These are phyloP conservation scores for Lactarius vividus DNA, from an alignment of 768 basidiomycete species.

Conservation along the genomic window DNA sequence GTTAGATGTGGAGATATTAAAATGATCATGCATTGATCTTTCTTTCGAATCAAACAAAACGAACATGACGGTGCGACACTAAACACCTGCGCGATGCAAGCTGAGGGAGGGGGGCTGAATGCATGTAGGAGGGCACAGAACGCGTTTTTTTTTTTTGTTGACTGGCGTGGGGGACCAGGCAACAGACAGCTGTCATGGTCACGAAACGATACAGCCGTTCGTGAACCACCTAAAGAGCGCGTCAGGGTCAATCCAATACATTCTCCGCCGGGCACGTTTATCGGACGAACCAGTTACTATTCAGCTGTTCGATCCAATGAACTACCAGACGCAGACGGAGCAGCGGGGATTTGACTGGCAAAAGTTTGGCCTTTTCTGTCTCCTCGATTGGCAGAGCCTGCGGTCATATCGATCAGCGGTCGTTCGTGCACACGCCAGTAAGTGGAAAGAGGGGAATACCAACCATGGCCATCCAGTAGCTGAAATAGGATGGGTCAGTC, in stretches of 20 bases:
- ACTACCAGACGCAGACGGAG: slow-evolving; percentile 82
- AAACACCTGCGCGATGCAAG: neutral
- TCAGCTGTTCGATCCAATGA: slow-evolving; percentile 89
- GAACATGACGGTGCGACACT: neutral
- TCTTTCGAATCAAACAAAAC: neutral
- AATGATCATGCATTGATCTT: neutral
- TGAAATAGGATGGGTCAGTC: slow-evolving; percentile 63
- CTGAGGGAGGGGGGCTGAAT: neutral
- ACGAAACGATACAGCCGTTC: slow-evolving; percentile 61
- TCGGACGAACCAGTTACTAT: slow-evolving; percentile 49
- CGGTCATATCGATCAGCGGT: slow-evolving; percentile 8
- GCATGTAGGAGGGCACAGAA: neutral
- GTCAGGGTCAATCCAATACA: slow-evolving; percentile 10
- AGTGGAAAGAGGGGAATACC: slow-evolving; percentile 28
- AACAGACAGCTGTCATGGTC: slow-evolving; percentile 15
- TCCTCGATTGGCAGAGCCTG: slow-evolving; percentile 86
- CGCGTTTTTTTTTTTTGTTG: neutral
- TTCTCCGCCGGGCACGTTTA: slow-evolving; percentile 6
- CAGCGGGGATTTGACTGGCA: slow-evolving; percentile 75
- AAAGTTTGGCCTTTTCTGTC: slow-evolving; percentile 80
- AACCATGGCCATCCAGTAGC: slow-evolving; percentile 86
- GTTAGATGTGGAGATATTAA: neutral
- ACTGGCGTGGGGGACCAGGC: neutral
- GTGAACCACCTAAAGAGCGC: slow-evolving; percentile 64
- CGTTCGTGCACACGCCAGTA: slow-evolving; percentile 1